Evolutionary conservation across 768 basidiomycete genomes (phyloP), one percentile per base, ranked within the genome.

Genomic region (Mycena metata): DNA sequence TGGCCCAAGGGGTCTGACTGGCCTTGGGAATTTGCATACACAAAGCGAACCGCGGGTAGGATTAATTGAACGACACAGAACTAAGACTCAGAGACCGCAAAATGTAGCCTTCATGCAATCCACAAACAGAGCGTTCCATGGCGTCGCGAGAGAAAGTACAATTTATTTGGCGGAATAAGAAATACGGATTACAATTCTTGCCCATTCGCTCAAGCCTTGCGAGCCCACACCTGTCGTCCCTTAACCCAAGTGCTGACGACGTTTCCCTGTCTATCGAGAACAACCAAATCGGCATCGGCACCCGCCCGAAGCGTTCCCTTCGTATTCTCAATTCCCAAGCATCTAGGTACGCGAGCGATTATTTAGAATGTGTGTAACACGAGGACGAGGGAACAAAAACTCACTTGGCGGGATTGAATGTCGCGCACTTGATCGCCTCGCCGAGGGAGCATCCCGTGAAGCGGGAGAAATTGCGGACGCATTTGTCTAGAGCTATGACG

Each of bases 401-500:
- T 64, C 72, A 92, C 88, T 86, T 91, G 3, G 96, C 95, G 17
- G 95, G 94, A 73, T 94, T 94, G 74, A 85, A 89, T 2, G 95
- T 96, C 46, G 91, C 94, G 75, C 94, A 96, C 64, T 89, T 89
- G 79, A 97, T 91, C 24, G 95, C 92, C 78, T 95, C 88, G 26
- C 91, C 89, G 26, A 97, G 82, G 43, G 94, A 89, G 75, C 93
- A 93, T 8, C 91, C 92, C 0, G 95, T 94, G 78, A 95, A 97
- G 33, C 85, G 83, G 30, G 91, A 86, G 73, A 96, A 91, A 79
- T 96, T 97, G 61, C 91, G 89, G 46, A 96, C 89, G 75, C 93
- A 96, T 72, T 89, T 91, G 79, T 94, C 91, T 69, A 97, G 78
- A 2, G 95, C 92, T 50, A 95, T 88, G 50, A 93, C 92, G 74